Conservation (phyloP, 441 rosid genomes). For the Arabidopsis hybrid region DNA sequence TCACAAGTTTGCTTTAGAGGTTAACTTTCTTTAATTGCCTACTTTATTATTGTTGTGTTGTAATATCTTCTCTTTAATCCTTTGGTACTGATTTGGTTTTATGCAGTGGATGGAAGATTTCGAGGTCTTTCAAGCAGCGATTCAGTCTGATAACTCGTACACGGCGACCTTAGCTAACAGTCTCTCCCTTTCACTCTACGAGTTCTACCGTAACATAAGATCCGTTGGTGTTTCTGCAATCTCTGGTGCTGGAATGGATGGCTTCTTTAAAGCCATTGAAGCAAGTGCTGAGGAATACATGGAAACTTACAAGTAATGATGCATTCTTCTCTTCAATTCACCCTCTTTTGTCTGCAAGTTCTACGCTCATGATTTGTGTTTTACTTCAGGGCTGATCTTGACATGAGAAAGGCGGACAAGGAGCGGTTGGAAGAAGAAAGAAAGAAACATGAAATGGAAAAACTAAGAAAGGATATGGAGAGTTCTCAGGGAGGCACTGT, state of each 20-base stretch:
- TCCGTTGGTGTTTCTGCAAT: constrained; percentile 96
- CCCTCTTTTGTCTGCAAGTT: constrained; percentile 12
- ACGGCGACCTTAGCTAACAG: constrained; percentile 78
- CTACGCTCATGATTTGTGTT: neutral
- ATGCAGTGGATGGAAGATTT: constrained; percentile 97
- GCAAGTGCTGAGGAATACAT: constrained; percentile 87
- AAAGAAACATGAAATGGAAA: constrained; percentile 69
- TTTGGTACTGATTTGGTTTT: constrained; percentile 20
- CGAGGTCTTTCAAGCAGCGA: constrained; percentile 85
- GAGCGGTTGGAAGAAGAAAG: constrained; percentile 80
- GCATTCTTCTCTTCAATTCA: neutral
- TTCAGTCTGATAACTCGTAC: constrained; percentile 73
- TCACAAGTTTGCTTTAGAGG: constrained; percentile 96
- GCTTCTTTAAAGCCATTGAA: constrained; percentile 83
- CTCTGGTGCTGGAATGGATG: constrained; percentile 90
- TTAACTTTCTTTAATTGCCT: constrained; percentile 34
- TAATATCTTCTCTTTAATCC: neutral
- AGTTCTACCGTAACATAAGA: constrained; percentile 79
- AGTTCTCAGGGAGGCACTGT: constrained; percentile 82
- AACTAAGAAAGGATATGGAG: constrained; percentile 84
- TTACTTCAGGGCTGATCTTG: constrained; percentile 80
- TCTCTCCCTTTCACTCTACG: constrained; percentile 81
- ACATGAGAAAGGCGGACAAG: constrained; percentile 83
- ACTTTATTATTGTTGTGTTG: neutral
- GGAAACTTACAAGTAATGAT: constrained; percentile 80